phyloP scores from a whole-genome alignment of 1,139 yeast species.

The Suhomyces maxii region DNA sequence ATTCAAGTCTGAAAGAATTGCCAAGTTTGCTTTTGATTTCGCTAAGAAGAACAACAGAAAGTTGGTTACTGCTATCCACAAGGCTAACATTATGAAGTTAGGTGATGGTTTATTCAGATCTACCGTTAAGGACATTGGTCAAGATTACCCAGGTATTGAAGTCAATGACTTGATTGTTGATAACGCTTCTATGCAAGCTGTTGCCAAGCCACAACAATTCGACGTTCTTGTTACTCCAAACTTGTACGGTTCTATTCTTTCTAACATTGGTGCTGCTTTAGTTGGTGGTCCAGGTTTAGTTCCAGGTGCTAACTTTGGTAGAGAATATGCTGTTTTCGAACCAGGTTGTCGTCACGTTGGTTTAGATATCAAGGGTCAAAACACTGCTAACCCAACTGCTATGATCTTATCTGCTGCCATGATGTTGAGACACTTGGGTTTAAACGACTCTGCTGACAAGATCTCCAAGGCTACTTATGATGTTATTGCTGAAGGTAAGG shows the following conservation, averaged over 20 bases:
- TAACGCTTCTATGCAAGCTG: conserved; percentile 99
- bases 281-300: conserved; percentile 99
- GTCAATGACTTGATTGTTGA: conserved; percentile 95
- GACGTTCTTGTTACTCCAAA: conserved; percentile 98
- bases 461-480: conserved; percentile 86
- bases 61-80: conserved; percentile 94
- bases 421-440: conserved; percentile 93
- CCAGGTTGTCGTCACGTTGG: conserved; percentile 99
- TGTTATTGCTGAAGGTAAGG: conserved; percentile 84
- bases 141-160: conserved; percentile 81
- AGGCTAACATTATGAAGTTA: conserved; percentile 98
- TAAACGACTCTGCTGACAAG: conserved; percentile 79
- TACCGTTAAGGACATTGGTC: conserved; percentile 88
- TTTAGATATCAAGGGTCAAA: conserved; percentile 90
- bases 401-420: conserved; percentile 88
- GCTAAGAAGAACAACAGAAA: conserved; percentile 91
- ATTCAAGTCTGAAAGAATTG: conserved; percentile 94
- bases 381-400: conserved; percentile 97
- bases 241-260: conserved; percentile 94
- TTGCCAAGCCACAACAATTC: conserved; percentile 95
- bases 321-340: conserved; percentile 97
- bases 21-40: conserved; percentile 95
- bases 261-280: conserved; percentile 97
- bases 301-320: conserved; percentile 98
- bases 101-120: conserved; percentile 98